These are phyloP conservation scores for Oropetium thomaeum DNA, from an alignment of 176 grass and related monocot genomes.

Conservation along the genomic window DNA sequence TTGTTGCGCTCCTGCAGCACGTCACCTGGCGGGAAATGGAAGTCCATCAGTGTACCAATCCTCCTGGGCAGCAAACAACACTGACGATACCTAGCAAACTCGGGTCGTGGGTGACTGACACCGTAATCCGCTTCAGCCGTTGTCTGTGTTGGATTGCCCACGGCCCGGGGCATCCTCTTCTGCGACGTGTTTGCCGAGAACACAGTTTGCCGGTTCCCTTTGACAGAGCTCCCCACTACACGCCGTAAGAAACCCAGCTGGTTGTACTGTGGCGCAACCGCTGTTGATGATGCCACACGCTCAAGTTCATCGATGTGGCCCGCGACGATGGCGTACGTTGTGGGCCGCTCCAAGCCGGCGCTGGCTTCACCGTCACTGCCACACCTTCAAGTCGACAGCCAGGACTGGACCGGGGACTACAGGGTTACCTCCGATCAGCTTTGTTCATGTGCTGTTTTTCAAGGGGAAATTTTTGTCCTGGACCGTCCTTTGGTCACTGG, in stretches of 20 bases:
- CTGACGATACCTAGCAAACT: not conserved
- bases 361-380: constrained; percentile 16
- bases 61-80: not conserved
- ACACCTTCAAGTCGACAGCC: not conserved
- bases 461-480: too few relatives aligned
- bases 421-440: not conserved
- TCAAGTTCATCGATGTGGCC: not conserved
- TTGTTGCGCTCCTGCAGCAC: not conserved
- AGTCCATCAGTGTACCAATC: not conserved
- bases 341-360: not conserved
- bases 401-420: not conserved
- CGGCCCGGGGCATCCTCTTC: not conserved
- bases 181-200: not conserved
- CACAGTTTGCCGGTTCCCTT: not conserved
- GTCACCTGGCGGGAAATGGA: not conserved
- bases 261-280: not conserved
- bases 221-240: not conserved
- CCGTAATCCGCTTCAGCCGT: not conserved
- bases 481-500: too few relatives aligned
- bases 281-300: not conserved
- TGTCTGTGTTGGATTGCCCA: not conserved
- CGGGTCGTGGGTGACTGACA: not conserved
- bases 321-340: not conserved
- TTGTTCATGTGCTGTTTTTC: too few relatives aligned
- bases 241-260: not conserved